Evolutionary conservation across 2,329 filamentous ascomycete genomes (phyloP), one percentile per base, ranked within the genome.

Genomic region (Podosphaera aphanis): DNA sequence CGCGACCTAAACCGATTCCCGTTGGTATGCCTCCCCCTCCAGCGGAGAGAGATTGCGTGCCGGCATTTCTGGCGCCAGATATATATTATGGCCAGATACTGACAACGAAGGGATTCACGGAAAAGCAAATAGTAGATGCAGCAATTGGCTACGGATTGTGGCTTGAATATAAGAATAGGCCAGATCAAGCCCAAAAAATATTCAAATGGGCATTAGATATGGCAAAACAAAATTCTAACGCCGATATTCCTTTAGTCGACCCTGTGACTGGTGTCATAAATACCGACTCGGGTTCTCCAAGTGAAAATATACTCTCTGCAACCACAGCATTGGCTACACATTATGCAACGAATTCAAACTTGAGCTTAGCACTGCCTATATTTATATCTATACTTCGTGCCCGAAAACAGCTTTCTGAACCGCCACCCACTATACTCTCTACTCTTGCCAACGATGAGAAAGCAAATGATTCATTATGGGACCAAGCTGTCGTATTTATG

Each of bases 301-400:
- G 81, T 0, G 67, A 72, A 5, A 95, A 94, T 56, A 61, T 93
- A 1, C 66, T 94, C 38, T 70, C 70, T 20, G 72, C 80, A 2
- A 71, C 83, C 33, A 93, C 84, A 0, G 78, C 79, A 11, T 66
- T 92, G 1, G 86, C 81, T 3, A 78, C 78, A 13, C 81, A 90
- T 62, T 74, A 79, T 52, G 88, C 86, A 5, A 70, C 74, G 39
- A 69, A 67, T 46, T 78, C 74, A 16, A 71, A 85, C 52, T 58
- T 84, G 16, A 62, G 73, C 5, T 63, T 68, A 3, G 83, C 88
- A 1, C 70, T 95, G 1, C 83, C 88, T 2, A 82, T 93, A 44
- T 80, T 93, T 55, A 69, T 93, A 36, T 93, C 85, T 23, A 66
- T 93, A 39, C 74, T 95, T 10, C 77, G 83, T 51, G 81, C 84